Evolutionary conservation across 139 green algal genomes (phyloP), one percentile per base, ranked within the genome.

Genomic region (Micromonas pusilla): DNA sequence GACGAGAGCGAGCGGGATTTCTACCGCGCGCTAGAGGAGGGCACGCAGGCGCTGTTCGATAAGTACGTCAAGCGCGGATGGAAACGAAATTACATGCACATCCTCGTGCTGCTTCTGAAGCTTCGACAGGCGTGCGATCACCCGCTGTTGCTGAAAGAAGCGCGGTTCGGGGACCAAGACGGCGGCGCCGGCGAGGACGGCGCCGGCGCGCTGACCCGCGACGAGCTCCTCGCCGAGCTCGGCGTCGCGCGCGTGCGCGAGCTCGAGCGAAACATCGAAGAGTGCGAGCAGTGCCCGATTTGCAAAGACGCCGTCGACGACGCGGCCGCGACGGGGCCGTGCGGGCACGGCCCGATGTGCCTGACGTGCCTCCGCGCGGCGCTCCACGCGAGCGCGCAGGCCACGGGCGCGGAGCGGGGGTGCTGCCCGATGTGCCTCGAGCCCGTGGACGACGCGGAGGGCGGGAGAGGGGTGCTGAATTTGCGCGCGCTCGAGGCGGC

Each of bases 51-150:
- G 45, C 9, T 57, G 45, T 57, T 57, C 45, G 45, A 57, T 16
- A 57, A 9, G 45, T 57, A 57, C 45, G 45, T 57, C 9, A 57
- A 57, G 45, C 9, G 45, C 9, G 45, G 45, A 16, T 57, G 45
- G 30, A 81, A 87, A 57, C 76, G 32, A 45, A 85, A 85, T 37
- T 97, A 97, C 85, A 85, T 96, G 45, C 93, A 93, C 81, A 92
- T 96, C 82, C 87, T 97, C 63, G 84, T 84, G 62, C 72, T 87
- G 79, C 85, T 97, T 79, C 86, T 97, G 78, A 85, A 86, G 39
- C 83, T 97, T 81, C 85, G 93, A 0, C 93, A 97, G 87, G 93
- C 91, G 0, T 97, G 91, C 88, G 92, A 95, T 83, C 92, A 97
- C 87, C 89, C 90, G 1, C 86, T 79, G 83, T 85, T 97, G 25